Base-by-base conservation (phyloP, 352 stramenopile species). In the Globisporangium cederbergense region DNA sequence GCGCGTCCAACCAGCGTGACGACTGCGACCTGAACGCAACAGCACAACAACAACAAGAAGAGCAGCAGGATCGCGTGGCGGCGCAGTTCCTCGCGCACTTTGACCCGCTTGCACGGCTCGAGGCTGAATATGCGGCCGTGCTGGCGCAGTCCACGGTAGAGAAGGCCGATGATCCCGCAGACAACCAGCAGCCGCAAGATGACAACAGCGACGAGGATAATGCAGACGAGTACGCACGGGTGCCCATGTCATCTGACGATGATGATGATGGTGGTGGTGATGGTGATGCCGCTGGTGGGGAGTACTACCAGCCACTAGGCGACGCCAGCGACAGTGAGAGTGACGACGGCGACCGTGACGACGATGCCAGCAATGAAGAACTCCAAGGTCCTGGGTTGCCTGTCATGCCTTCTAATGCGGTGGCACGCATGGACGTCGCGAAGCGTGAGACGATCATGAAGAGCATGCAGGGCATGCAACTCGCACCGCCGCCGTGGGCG, bases 111-210 rank as follows among this genome's bases (percentile, higher is more conserved):
- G 77, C 68, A 47, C 53, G 63, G 61, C 71, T 91, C 1, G 82
- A 91, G 20, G 78, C 75, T 53, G 82, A 91, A 62, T 91, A 91
- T 62, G 78, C 75, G 18, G 73, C 75, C 8, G 77, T 89, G 8
- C 14, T 91, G 46, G 78, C 78, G 25, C 79, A 88, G 62, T 71
- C 64, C n/a, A 6, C 30, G n/a, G 9, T 32, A 62, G 36, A 32
- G n/a, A 30, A 50, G 38, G 14, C 20, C 22, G 22, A 25, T 10
- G 16, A 25, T 16, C 9, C 16, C 13, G n/a, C 28, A 32, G 53
- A 59, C 30, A 28, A 67, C 18, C 72, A 69, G 36, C 54, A 74
- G 46, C 6, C 34, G 34, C 34, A 58, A 25, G 61, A 51, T 28
- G 65, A 67, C 14, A 47, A 46, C 18, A 60, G 75, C 28, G 70